Base-by-base conservation (phyloP, 345 rosid species). In the Pugionium cornutum region DNA sequence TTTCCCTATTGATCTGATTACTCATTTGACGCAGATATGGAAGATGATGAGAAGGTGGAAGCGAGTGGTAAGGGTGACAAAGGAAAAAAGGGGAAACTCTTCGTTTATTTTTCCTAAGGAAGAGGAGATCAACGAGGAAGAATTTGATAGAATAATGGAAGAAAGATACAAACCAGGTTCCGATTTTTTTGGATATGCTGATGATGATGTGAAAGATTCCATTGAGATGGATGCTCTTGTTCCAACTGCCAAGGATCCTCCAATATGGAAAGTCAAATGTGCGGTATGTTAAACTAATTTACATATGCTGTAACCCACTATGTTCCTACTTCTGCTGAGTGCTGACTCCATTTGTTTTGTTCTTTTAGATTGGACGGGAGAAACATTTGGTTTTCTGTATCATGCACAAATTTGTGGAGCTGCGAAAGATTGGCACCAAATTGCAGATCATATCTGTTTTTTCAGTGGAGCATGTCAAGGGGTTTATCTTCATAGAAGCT, bases 181-280 rank as follows among this genome's bases (percentile, higher is more conserved):
- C 33, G 69, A 67, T 18, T 85, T 82, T 72, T 64, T 76, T 26
- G 76, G 72, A 41, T 81, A 74, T 69, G 83, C 83, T n/a, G 95
- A 78, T 44, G 92, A 86, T 79, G 86, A 76, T 52, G 72, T 68
- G 7, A 86, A 88, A 79, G 74, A 63, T 58, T 69, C 79, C 10
- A 62, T 78, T 29, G 95, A 90, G 43, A 81, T 74, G 78, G 77
- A 82, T 83, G 75, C 75, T 69, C 55, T 65, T 35, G 46, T 77
- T 58, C 81, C 87, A 64, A 77, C 82, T 43, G 10, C 75, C 47
- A 78, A 75, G 71, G 95, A 84, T 62, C 96, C 97, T 51, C 77
- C 72, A 4, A 63, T 87, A 50, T 94, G 99, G 97, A 90, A 90
- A 81, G 86, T 94, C 62, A 94, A 94, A 79, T 94, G 99, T 78